Percentiles rank a stretch among this genome's conserved stretches.
phyloP scores from a whole-genome alignment of 1,284 basidiomycete species.

The Malassezia nana region DNA sequence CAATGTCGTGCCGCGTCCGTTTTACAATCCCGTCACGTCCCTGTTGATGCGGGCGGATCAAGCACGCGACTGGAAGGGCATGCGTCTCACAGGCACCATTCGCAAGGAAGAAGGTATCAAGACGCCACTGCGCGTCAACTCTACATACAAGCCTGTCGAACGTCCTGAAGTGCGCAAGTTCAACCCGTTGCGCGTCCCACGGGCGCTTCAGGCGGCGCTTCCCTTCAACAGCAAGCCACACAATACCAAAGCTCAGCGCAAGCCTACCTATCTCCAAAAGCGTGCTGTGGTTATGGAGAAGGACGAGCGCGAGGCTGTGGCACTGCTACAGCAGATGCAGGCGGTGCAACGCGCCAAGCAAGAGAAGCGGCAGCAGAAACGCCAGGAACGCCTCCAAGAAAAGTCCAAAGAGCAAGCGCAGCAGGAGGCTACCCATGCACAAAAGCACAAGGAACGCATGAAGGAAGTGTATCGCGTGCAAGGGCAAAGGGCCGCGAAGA shows the following conservation, averaged over 20 bases:
- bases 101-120: constrained; percentile 71
- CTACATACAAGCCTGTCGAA: constrained; percentile 65
- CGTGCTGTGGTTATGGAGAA: constrained; percentile 81
- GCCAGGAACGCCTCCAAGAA: constrained; percentile 20
- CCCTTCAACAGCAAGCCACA: constrained; percentile 91
- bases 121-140: constrained; percentile 69
- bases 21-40: constrained; percentile 93
- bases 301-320: constrained; percentile 83
- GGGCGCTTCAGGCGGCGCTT: constrained; percentile 74
- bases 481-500: constrained; percentile 36
- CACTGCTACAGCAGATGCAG: constrained; percentile 87
- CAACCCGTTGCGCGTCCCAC: constrained; percentile 79
- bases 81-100: constrained; percentile 90
- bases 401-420: constrained; percentile 22
- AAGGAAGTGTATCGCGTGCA: constrained; percentile 34
- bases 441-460: constrained; percentile 40
- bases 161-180: constrained; percentile 65
- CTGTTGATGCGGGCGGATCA: constrained; percentile 61
- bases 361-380: constrained; percentile 57
- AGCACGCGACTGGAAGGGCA: constrained; percentile 54
- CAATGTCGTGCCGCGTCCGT: constrained; percentile 82
- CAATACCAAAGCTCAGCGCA: constrained; percentile 62
- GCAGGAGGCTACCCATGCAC: constrained; percentile 21
- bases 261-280: constrained; percentile 54
- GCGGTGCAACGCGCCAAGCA: constrained; percentile 83